Evolutionary conservation across 768 basidiomycete species (phyloP).

Genomic region (Auricularia sp.): DNA sequence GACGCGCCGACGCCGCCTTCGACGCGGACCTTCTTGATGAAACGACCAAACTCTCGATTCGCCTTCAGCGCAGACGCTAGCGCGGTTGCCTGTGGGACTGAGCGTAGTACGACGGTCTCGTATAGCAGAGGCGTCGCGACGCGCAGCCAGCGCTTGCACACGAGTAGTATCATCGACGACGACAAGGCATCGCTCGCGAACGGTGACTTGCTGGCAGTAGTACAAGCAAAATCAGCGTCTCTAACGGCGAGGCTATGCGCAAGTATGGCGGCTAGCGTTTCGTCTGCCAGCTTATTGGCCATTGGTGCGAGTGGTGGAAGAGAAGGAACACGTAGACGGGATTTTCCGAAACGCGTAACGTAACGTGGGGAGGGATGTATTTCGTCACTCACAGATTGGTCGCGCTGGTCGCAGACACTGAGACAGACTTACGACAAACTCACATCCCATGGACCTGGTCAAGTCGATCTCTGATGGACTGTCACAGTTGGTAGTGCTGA

Average conservation of each 20-base stretch:
- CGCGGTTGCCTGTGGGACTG: not conserved
- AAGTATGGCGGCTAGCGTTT: not conserved
- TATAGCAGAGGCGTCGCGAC: not conserved
- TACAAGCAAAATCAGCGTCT: not conserved
- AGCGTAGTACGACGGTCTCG: not conserved
- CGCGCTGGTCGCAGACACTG: too few species aligned
- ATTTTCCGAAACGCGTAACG: not conserved
- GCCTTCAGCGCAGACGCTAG: not conserved
- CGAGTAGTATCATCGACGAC: not conserved
- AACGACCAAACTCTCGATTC: not conserved
- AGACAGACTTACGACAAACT: too few species aligned
- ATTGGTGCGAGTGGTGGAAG: not conserved
- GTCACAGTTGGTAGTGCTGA: too few species aligned
- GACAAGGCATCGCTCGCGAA: not conserved
- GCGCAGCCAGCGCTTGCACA: conserved; percentile 1
- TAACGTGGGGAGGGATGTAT: not conserved
- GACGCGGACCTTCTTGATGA: not conserved
- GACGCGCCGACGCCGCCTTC: not conserved
- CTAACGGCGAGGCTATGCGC: not conserved
- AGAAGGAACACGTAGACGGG: not conserved
- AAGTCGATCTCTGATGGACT: too few species aligned
- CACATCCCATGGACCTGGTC: too few species aligned
- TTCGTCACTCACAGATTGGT: too few species aligned
- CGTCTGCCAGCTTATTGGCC: not conserved
- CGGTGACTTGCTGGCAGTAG: not conserved